Evolutionary conservation across 805 yeast genomes (phyloP).

Genomic region (Zygosaccharomyces kombuchaensis): DNA sequence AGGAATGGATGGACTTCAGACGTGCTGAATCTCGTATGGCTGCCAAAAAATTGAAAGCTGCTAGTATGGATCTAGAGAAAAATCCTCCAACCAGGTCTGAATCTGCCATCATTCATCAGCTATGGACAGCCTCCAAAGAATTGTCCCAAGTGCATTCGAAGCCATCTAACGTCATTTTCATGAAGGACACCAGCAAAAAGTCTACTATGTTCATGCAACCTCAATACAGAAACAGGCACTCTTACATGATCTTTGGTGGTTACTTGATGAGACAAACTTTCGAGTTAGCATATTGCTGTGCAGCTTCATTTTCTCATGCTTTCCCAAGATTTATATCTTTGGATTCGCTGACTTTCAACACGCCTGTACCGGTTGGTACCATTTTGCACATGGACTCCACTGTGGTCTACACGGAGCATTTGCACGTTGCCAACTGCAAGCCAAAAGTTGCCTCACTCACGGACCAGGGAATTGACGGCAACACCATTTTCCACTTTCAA

Average conservation of each 20-base stretch:
- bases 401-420: constrained; percentile 81
- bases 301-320: constrained; percentile 81
- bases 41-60: constrained; percentile 75
- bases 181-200: constrained; percentile 66
- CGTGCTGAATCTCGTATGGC: constrained; percentile 89
- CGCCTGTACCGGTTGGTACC: constrained; percentile 95
- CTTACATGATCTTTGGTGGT: constrained; percentile 94
- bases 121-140: constrained; percentile 58
- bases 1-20: constrained; percentile 78
- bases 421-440: constrained; percentile 40
- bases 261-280: constrained; percentile 87
- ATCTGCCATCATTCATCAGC: constrained; percentile 65
- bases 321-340: constrained; percentile 85
- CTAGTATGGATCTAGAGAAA: constrained; percentile 51
- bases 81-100: constrained; percentile 77
- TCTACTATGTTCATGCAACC: constrained; percentile 94
- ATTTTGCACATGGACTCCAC: constrained; percentile 78
- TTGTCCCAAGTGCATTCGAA: constrained; percentile 33
- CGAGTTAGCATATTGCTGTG: constrained; percentile 89
- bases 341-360: constrained; percentile 86
- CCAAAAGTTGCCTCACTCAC: constrained; percentile 28
- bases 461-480: constrained; percentile 24
- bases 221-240: constrained; percentile 90
- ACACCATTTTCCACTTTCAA: constrained; percentile 43
- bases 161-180: constrained; percentile 53